Base-by-base conservation (phyloP, 371 early-diverging fungal species). In the Cladochytrium tenue region DNA sequence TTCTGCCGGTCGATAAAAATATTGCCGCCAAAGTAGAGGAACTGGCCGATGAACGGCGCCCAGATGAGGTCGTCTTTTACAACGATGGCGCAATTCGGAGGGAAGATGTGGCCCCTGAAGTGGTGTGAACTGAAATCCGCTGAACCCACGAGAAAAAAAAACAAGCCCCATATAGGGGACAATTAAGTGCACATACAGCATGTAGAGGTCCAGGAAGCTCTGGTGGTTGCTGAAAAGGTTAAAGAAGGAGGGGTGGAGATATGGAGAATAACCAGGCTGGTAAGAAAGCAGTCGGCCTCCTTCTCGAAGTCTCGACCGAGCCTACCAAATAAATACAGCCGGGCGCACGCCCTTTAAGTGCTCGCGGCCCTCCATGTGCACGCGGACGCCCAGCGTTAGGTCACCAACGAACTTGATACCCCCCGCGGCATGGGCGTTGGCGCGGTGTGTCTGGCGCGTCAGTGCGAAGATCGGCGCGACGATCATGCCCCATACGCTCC, bases 1-100 rank as follows among this genome's bases (percentile, higher is more conserved):
- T 94, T 94, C 66, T 88, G 89, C 88, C 96, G 92, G 74, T 93
- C 89, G 69, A 95, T 88, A 64, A 96, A 95, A 67, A 95, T 87
- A 57, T 91, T 88, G 69, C 88, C 87, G 64, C 87, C 85, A 64
- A 93, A 71, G 32, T 73, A 82, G 90, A 95, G 69, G 77, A 81
- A 95, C 82, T 85, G 84, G 33, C 95, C 95, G 23, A 96, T 76
- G 52, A 95, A 74, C 20, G 96, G 96, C 60, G 88, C 87, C 72
- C 84, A 91, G 58, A 86, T 84, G 59, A 96, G 73, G 20, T 80
- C 79, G 73, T 87, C 84, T 76, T 96, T 96, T 32, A 92, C 95
- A 67, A 94, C 86, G 55, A 94, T 86, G 20, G 63, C 73, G 56
- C 55, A 51, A 35, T 68, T 55, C 2, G 83, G 81, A 3, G 93